These are phyloP conservation scores for Aspergillus tamarii DNA, from an alignment of 2,329 filamentous ascomycete genomes.

Conservation along the genomic window DNA sequence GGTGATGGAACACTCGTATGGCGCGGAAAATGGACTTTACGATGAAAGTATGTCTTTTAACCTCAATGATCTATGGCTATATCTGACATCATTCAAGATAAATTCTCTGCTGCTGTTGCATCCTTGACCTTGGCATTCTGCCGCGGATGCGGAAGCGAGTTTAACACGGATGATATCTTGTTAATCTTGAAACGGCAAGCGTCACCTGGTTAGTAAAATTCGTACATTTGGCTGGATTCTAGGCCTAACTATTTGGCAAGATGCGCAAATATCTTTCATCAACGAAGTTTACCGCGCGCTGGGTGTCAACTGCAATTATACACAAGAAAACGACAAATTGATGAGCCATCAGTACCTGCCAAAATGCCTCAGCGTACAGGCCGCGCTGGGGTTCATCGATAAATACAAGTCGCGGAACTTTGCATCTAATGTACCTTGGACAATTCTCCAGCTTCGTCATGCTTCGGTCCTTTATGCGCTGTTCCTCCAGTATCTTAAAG, in stretches of 20 bases:
- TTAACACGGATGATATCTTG: conserved; percentile 71
- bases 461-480: conserved; percentile 64
- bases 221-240: conserved; percentile 33
- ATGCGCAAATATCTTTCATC: conserved; percentile 65
- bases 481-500: conserved; percentile 67
- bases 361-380: conserved; percentile 76
- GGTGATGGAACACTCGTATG: conserved; percentile 45
- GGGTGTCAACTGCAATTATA: conserved; percentile 78
- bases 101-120: conserved; percentile 60
- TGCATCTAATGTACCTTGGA: conserved; percentile 73
- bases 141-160: conserved; percentile 51
- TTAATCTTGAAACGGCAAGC: conserved; percentile 63
- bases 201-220: conserved; percentile 40
- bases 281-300: conserved; percentile 70
- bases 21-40: conserved; percentile 37
- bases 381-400: conserved; percentile 73
- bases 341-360: conserved; percentile 74
- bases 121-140: conserved; percentile 60
- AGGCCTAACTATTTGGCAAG: conserved; percentile 40
- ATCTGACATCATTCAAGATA: conserved; percentile 30
- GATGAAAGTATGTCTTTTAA: conserved; percentile 39
- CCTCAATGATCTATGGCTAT: not conserved
- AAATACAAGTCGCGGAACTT: conserved; percentile 65
- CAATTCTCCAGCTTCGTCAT: conserved; percentile 74
- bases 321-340: conserved; percentile 74